Percentiles rank a stretch among this genome's conserved stretches.
phyloP scores from a whole-genome alignment of 768 basidiomycete genomes.

The Lactarius hatsudake region DNA sequence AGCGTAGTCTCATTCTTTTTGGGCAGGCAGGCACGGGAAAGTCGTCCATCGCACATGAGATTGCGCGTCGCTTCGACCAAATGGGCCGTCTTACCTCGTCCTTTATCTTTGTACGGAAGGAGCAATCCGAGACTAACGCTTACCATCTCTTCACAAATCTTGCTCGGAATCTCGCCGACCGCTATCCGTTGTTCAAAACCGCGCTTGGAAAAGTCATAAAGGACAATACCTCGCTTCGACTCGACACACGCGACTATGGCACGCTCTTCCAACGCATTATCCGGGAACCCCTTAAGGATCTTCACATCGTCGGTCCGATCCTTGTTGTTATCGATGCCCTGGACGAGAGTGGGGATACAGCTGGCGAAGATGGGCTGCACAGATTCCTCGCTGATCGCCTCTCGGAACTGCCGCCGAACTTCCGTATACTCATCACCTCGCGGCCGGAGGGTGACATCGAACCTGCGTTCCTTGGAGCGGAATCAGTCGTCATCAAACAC shows the following conservation, averaged over 20 bases:
- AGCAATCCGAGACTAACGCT: neutral
- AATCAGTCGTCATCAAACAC: neutral
- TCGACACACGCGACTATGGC: neutral
- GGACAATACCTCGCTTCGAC: neutral
- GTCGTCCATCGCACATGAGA: neutral
- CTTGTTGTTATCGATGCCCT: constrained; percentile 1
- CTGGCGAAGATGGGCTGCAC: neutral
- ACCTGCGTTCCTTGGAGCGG: neutral
- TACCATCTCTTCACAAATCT: constrained; percentile 5
- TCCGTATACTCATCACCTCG: constrained; percentile 6
- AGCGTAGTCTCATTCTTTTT: neutral
- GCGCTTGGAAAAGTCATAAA: neutral
- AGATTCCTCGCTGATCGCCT: neutral
- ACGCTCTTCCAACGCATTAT: neutral
- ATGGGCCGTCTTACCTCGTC: neutral
- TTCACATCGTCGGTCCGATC: neutral
- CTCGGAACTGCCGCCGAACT: neutral
- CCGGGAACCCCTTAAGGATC: neutral
- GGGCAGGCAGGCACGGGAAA: neutral
- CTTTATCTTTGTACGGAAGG: constrained; percentile 1
- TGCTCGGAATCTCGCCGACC: neutral
- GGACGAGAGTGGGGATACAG: neutral
- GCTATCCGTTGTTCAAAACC: neutral
- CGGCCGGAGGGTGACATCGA: neutral
- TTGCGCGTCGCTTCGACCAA: neutral